Base-by-base conservation (phyloP, 805 yeast species). In the Starmerella lactis-condensi region DNA sequence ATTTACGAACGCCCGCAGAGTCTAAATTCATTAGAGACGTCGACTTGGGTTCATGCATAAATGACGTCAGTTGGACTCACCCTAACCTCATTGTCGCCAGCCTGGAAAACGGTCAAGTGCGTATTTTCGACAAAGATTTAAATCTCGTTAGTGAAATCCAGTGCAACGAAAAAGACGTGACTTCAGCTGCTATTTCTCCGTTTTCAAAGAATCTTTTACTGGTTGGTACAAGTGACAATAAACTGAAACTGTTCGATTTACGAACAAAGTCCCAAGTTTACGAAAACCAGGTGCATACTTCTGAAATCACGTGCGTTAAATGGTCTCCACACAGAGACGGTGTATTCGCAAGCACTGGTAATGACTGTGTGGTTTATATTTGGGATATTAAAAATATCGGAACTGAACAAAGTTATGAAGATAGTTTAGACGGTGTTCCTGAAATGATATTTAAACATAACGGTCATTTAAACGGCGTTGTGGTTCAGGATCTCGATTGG, bases 361-460 rank as follows among this genome's bases (percentile, higher is more conserved):
- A 67, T 38, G 93, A 81, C 48, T 62, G 89, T 39, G 60, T 92
- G 36, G 67, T 77, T 11, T 71, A 78, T 22, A 42, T 81, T 4
- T 79, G 93, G 93, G 92, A 81, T 48, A 57, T 79, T 35, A 57
- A 61, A 28, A 71, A 67, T 42, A 73, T 81, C 22, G 94, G 94
- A 4, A 76, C 72, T 39, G 93, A 79, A 47, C 92, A 78, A 51
- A 64, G 63, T 10, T 82, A 71, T 42, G 93, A 79, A 42, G 93
- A 81, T 48, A 76, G 81, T 19, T 92, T 76, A 41, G 94, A 81
- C 46, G 94, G 92, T 24, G 75, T 75, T 17, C 85, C 93, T 4
- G 94, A 81, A 51, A 54, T 81, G 22, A 59, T 79, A 44, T 75
- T 79, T 82, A 75, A 81, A 73, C 93, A 81, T 49, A 92, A 91